These are phyloP conservation scores for Aureobasidium sp. DNA, from an alignment of 2,329 filamentous ascomycete species.

Conservation along the genomic window DNA sequence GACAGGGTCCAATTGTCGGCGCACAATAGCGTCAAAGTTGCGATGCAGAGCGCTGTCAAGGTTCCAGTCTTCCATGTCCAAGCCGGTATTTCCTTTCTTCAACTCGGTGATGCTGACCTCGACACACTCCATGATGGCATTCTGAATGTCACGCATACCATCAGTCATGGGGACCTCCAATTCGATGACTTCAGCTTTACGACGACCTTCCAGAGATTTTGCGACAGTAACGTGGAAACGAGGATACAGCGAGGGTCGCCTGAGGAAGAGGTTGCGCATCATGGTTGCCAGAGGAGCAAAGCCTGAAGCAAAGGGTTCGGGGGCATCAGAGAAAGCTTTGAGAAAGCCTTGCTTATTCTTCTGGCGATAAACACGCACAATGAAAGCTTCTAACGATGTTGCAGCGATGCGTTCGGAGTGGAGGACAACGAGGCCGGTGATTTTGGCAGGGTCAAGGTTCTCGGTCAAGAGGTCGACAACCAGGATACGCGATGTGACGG, in stretches of 20 bases:
- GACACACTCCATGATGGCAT: constrained; percentile 90
- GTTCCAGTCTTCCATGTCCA: constrained; percentile 97
- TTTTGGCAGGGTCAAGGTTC: constrained; percentile 70
- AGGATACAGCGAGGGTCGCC: constrained; percentile 84
- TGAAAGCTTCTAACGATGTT: constrained; percentile 90
- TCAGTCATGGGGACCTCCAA: constrained; percentile 95
- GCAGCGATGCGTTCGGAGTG: constrained; percentile 82
- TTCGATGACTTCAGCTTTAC: constrained; percentile 94
- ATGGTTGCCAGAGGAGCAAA: constrained; percentile 84
- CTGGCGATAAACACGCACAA: constrained; percentile 85
- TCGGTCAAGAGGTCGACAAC: constrained; percentile 88
- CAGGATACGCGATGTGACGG: constrained; percentile 89
- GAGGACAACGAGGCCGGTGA: constrained; percentile 80
- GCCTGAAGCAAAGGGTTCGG: constrained; percentile 80
- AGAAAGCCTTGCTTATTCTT: constrained; percentile 91
- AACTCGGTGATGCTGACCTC: constrained; percentile 91
- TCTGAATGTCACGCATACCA: constrained; percentile 87
- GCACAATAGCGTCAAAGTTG: constrained; percentile 83
- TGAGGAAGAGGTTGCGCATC: constrained; percentile 86
- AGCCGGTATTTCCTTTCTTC: constrained; percentile 78
- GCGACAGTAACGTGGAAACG: constrained; percentile 89
- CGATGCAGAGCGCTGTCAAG: constrained; percentile 85
- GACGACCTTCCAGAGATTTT: constrained; percentile 79
- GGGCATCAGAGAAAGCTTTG: constrained; percentile 91
- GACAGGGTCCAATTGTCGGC: constrained; percentile 86